Evolutionary conservation across 306 rosid species (phyloP), one percentile per base, ranked within the genome.

Genomic region (Gastrolobium villosum): DNA sequence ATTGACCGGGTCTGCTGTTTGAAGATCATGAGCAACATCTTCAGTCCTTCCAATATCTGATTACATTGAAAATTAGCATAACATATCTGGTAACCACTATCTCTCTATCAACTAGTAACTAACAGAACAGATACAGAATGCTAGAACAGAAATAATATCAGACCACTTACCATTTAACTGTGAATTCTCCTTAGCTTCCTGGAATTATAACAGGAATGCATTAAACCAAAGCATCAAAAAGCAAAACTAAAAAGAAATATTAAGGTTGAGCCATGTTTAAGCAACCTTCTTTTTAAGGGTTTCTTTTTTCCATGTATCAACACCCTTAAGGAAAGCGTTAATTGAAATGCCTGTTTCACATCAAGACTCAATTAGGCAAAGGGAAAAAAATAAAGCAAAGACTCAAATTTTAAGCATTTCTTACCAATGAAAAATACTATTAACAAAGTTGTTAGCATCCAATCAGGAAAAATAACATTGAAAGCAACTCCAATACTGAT

Each of bases 401-500:
- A 26, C 10, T 10, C 11, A 45, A 6, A 0, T 40, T 71, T 4
- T 3, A 15, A 48, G 74, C 13, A 32, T 2, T 8, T 48, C 8
- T 43, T 83, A 88, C 92, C 90, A 1, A 88, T 43, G 86, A 90
- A 92, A 67, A 88, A 83, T 26, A 92, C 44, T 28, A 92, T 88
- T 35, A 86, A 76, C 5, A 88, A 78, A 82, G 87, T 66, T 3
- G 94, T 89, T 78, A 92, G 83, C 94, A 92, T 88, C 94, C 94
- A 92, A 5, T 92, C 91, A 7, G 94, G 90, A 48, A 92, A 92
- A 83, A 87, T 84, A 43, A 92, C 90, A 45, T 90, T 92, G 84
- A 87, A 90, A 43, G 90, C 89, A 14, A 92, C 97, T 50, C 97
- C 97, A 5, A 92, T 79, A 79, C 94, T 92, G 79, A 92, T 90